Evolutionary conservation across 192 early-diverging fungal species (phyloP).

Genomic region (Phycomyces nitens): DNA sequence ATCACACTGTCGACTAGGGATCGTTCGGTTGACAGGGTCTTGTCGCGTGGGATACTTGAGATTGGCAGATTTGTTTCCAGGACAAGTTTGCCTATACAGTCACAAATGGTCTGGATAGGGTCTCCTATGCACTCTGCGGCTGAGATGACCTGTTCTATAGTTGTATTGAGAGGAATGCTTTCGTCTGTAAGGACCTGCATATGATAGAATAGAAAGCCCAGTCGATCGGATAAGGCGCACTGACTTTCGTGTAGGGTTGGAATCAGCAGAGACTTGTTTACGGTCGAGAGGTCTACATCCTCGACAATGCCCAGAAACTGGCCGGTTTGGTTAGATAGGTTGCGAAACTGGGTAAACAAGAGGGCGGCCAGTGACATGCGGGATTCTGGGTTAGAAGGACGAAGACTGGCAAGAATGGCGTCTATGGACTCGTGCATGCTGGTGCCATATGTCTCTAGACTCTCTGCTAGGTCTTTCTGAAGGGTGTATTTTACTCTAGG

Average conservation of each 20-base stretch:
- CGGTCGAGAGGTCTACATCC: conserved; percentile 13
- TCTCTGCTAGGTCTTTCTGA: conserved; percentile 20
- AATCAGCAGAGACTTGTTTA: neutral
- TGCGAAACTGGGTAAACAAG: conserved; percentile 34
- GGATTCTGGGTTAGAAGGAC: neutral
- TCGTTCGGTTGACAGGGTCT: neutral
- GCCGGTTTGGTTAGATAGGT: conserved; percentile 25
- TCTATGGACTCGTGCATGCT: conserved; percentile 30
- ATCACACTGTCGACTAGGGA: neutral
- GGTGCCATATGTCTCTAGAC: conserved; percentile 17
- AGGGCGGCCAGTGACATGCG: conserved; percentile 8
- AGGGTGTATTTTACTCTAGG: conserved; percentile 18
- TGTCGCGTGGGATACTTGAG: neutral
- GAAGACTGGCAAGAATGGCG: conserved; percentile 7
- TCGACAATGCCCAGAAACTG: conserved; percentile 34
- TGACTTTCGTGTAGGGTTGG: neutral
- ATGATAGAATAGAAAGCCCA: conserved; percentile 18
- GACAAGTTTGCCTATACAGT: conserved; percentile 8
- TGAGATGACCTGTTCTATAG: neutral
- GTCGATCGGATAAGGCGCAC: conserved; percentile 3
- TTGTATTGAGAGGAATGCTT: neutral
- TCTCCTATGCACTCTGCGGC: neutral
- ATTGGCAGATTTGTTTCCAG: neutral
- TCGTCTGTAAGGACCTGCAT: conserved; percentile 11
- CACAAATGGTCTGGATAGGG: conserved; percentile 17